A percentile compares a stretch with the other conserved stretches of the same genome.
phyloP scores from a whole-genome alignment of 2,329 filamentous ascomycete species.

The Lecanicillium sp. region DNA sequence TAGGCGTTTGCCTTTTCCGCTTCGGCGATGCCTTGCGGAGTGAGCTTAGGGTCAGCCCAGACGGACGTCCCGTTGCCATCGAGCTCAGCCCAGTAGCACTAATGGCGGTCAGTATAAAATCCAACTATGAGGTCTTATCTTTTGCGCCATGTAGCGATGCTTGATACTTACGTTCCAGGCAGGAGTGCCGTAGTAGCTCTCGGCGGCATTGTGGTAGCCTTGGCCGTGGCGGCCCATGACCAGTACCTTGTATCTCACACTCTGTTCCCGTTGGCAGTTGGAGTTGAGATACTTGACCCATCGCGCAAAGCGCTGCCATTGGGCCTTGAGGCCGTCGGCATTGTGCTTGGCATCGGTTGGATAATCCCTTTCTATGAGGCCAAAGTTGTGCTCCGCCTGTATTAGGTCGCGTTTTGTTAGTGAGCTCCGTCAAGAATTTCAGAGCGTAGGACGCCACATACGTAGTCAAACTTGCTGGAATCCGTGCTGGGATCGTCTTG shows the following conservation, averaged over 20 bases:
- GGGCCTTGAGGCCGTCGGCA: conserved; percentile 35
- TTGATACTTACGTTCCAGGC: conserved; percentile 53
- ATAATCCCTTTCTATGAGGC: conserved; percentile 56
- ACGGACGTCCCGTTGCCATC: conserved; percentile 55
- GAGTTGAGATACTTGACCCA: conserved; percentile 50
- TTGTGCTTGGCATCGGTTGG: conserved; percentile 40
- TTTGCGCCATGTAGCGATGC: too few relatives aligned
- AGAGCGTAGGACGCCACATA: conserved; percentile 25
- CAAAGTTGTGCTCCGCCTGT: conserved; percentile 55
- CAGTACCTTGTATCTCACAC: conserved; percentile 55
- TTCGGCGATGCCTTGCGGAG: conserved; percentile 46
- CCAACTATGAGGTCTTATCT: too few relatives aligned
- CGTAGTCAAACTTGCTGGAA: conserved; percentile 55
- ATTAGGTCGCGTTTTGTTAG: not conserved
- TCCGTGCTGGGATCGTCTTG: conserved; percentile 54
- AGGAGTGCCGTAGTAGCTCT: conserved; percentile 58
- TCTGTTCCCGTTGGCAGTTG: conserved; percentile 25
- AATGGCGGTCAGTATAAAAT: conserved; percentile 5
- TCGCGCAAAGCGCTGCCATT: conserved; percentile 57
- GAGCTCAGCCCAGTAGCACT: conserved; percentile 58
- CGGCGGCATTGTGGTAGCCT: conserved; percentile 56
- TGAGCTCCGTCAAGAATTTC: not conserved
- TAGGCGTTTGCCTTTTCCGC: conserved; percentile 51
- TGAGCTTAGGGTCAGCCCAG: conserved; percentile 60
- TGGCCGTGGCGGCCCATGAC: conserved; percentile 65